Percentiles rank a stretch among this genome's conserved stretches.
phyloP scores from a whole-genome alignment of 495 filamentous ascomycete genomes.

The Lophiostoma macrostomum region DNA sequence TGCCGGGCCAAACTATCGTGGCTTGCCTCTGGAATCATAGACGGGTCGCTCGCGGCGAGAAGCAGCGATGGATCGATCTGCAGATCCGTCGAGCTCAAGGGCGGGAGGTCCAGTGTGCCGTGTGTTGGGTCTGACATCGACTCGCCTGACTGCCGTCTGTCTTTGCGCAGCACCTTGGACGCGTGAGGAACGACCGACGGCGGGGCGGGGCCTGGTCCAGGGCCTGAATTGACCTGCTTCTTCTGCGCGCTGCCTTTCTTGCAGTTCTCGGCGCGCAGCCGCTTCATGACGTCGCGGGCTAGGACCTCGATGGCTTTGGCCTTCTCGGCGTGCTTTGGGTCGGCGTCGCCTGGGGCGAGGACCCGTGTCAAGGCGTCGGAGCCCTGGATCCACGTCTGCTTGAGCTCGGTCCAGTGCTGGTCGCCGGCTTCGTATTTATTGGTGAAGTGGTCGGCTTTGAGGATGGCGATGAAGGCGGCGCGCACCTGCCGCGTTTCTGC shows the following conservation, averaged over 20 bases:
- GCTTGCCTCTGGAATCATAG: slow-evolving; percentile 40
- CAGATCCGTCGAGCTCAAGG: slow-evolving; percentile 42
- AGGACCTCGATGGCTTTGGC: slow-evolving; percentile 66
- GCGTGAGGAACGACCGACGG: slow-evolving; percentile 13
- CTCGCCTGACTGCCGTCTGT: not conserved
- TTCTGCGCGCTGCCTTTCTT: slow-evolving; percentile 57
- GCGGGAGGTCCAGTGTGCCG: not conserved
- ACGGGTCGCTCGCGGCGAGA: slow-evolving; percentile 50
- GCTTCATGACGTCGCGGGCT: slow-evolving; percentile 71
- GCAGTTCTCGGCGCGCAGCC: slow-evolving; percentile 64
- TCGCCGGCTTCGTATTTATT: slow-evolving; percentile 68
- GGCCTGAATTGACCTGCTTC: slow-evolving; percentile 37
- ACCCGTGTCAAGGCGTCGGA: slow-evolving; percentile 57
- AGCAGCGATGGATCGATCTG: slow-evolving; percentile 63
- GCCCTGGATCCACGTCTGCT: slow-evolving; percentile 61
- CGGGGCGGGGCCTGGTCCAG: slow-evolving; percentile 37
- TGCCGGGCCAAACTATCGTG: slow-evolving; percentile 16
- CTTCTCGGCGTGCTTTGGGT: slow-evolving; percentile 55
- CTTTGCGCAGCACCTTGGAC: not conserved
- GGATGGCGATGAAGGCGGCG: slow-evolving; percentile 61
- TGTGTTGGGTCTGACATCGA: not conserved
- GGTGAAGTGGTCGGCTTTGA: slow-evolving; percentile 69
- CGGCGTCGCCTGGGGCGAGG: slow-evolving; percentile 53
- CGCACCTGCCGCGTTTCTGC: slow-evolving; percentile 64
- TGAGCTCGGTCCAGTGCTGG: slow-evolving; percentile 69